Conservation (phyloP, 495 filamentous ascomycete genomes). For the Wilcoxina mikolae region DNA sequence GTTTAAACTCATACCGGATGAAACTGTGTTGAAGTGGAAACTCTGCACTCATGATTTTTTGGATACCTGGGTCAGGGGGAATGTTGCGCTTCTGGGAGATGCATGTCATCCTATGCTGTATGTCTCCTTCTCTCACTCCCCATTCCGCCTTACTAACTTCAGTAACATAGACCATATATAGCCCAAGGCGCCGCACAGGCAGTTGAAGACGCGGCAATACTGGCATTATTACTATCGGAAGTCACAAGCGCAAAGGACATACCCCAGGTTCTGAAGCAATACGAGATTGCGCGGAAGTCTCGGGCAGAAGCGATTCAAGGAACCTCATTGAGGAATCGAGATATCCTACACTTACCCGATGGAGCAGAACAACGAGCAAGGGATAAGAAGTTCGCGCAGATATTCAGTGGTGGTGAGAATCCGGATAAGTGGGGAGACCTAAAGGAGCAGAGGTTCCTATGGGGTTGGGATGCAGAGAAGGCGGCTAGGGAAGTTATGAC, state of each 20-base stretch:
- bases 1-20: slow-evolving; percentile 64
- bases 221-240: slow-evolving; percentile 46
- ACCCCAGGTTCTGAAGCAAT: slow-evolving; percentile 50
- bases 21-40: slow-evolving; percentile 71
- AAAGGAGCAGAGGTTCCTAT: slow-evolving; percentile 10
- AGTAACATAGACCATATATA: slow-evolving; percentile 37
- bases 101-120: slow-evolving; percentile 61
- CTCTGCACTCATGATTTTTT: slow-evolving; percentile 55
- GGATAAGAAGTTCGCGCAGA: slow-evolving; percentile 52
- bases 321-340: slow-evolving; percentile 50
- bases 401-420: slow-evolving; percentile 44
- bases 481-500: neutral
- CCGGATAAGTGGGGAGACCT: slow-evolving; percentile 69
- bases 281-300: slow-evolving; percentile 57
- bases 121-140: neutral
- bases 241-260: slow-evolving; percentile 44
- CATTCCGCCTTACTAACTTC: neutral
- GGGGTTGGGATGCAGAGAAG: slow-evolving; percentile 8
- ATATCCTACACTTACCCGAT: slow-evolving; percentile 57
- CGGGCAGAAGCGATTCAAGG: slow-evolving; percentile 56
- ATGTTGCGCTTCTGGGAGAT: slow-evolving; percentile 59
- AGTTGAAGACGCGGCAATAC: slow-evolving; percentile 62
- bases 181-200: slow-evolving; percentile 71
- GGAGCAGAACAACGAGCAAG: slow-evolving; percentile 62
- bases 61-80: slow-evolving; percentile 52